Percentiles rank a stretch among this genome's conserved stretches.
Conservation (phyloP, 2,329 filamentous ascomycete species). For the Apiospora sp. region DNA sequence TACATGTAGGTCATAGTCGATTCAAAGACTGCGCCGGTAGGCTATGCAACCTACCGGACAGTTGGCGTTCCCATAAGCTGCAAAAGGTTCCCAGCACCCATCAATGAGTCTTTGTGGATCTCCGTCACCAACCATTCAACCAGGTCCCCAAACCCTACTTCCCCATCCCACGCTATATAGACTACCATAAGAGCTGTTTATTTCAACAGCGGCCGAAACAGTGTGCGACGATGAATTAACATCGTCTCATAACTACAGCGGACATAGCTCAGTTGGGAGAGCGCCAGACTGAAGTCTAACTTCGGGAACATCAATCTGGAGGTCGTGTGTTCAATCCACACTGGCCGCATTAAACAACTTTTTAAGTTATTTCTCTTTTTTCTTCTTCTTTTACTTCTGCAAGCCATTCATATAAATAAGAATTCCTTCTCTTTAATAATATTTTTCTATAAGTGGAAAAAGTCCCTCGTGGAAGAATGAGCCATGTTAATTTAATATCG, state of each 20-base stretch:
- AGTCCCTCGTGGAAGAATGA: too few species aligned
- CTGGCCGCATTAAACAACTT: conserved; percentile 17
- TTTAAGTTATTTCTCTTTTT: neutral
- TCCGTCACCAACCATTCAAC: neutral
- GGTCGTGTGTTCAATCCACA: conserved; percentile 25
- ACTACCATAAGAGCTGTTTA: neutral
- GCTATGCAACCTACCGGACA: neutral
- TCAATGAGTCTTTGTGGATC: too few species aligned
- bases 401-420: neutral
- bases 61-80: neutral
- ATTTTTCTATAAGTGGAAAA: too few species aligned
- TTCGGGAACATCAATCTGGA: conserved; percentile 22
- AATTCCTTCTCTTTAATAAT: neutral
- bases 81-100: neutral
- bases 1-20: too few species aligned
- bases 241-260: conserved; percentile 11
- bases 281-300: conserved; percentile 22
- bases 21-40: neutral
- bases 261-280: conserved; percentile 25
- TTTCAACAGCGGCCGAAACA: conserved; percentile 1
- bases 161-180: neutral
- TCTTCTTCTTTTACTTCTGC: too few species aligned
- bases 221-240: neutral
- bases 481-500: too few species aligned
- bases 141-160: neutral